Evolutionary conservation across 2,329 filamentous ascomycete species (phyloP).

Genomic region (Lachnum nothofagi): DNA sequence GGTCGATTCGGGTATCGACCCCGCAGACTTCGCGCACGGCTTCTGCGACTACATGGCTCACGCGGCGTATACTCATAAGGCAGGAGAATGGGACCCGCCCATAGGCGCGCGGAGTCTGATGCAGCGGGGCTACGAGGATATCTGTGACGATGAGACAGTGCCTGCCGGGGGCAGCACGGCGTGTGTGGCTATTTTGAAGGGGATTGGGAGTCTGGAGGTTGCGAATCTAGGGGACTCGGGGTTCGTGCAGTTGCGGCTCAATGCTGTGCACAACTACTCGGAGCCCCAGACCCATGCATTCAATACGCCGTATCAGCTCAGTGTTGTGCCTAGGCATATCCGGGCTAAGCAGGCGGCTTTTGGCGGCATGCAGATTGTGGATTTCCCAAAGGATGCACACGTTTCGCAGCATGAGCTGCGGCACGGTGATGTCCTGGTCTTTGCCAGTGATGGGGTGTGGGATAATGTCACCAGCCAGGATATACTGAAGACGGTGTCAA

Average conservation of each 20-base stretch:
- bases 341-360: slow-evolving; percentile 76
- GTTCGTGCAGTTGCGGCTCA: slow-evolving; percentile 79
- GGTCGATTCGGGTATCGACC: slow-evolving; percentile 87
- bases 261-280: slow-evolving; percentile 78
- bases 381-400: slow-evolving; percentile 78
- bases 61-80: slow-evolving; percentile 46
- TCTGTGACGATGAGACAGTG: slow-evolving; percentile 69
- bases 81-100: slow-evolving; percentile 27
- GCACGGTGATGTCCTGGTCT: slow-evolving; percentile 88
- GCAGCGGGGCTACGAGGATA: slow-evolving; percentile 76
- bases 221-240: slow-evolving; percentile 96
- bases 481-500: slow-evolving; percentile 72
- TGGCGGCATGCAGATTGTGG: slow-evolving; percentile 73
- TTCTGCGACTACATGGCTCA: slow-evolving; percentile 90
- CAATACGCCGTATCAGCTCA: slow-evolving; percentile 94
- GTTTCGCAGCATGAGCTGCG: slow-evolving; percentile 70
- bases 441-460: slow-evolving; percentile 92
- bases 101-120: slow-evolving; percentile 66
- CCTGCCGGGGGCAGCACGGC: slow-evolving; percentile 86
- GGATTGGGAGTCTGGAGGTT: slow-evolving; percentile 72
- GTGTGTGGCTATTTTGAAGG: slow-evolving; percentile 72
- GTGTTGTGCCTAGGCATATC: slow-evolving; percentile 76
- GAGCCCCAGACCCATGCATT: slow-evolving; percentile 91
- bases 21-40: slow-evolving; percentile 90
- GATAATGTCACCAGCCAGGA: slow-evolving; percentile 94